A percentile compares a stretch with the other conserved stretches of the same genome.
phyloP scores from a whole-genome alignment of 2,329 filamentous ascomycete species.

The Sarocladiaceae sp. region DNA sequence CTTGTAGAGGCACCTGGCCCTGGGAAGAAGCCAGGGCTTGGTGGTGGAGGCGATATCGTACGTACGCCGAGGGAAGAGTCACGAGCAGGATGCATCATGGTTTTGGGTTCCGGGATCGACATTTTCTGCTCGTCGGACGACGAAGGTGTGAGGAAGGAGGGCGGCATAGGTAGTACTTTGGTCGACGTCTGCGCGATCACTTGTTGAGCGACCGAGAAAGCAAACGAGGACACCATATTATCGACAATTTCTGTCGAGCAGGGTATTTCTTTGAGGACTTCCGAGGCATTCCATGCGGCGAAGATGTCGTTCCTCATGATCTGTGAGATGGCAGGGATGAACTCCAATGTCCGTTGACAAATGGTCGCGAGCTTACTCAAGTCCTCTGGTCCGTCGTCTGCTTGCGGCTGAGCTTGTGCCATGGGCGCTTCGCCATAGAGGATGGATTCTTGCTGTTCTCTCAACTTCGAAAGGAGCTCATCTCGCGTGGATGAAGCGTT shows the following conservation, averaged over 20 bases:
- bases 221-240: slow-evolving; percentile 73
- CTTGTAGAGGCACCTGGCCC: slow-evolving; percentile 35
- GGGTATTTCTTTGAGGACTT: slow-evolving; percentile 6
- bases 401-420: slow-evolving; percentile 39
- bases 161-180: slow-evolving; percentile 61
- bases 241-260: slow-evolving; percentile 53
- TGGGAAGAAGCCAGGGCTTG: slow-evolving; percentile 51
- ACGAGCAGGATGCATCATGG: slow-evolving; percentile 65
- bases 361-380: slow-evolving; percentile 79
- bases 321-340: slow-evolving; percentile 75
- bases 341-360: slow-evolving; percentile 76
- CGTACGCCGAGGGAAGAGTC: slow-evolving; percentile 55
- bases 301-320: slow-evolving; percentile 76
- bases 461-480: slow-evolving; percentile 58
- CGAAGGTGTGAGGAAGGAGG: slow-evolving; percentile 43
- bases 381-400: slow-evolving; percentile 64
- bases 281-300: slow-evolving; percentile 42
- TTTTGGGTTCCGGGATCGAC: slow-evolving; percentile 63
- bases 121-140: slow-evolving; percentile 52
- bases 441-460: slow-evolving; percentile 56
- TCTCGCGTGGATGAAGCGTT: slow-evolving; percentile 63
- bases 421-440: slow-evolving; percentile 54
- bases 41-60: slow-evolving; percentile 24
- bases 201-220: slow-evolving; percentile 71
- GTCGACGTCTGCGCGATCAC: slow-evolving; percentile 72